Evolutionary conservation across 73 alveolate genomes (phyloP).

Genomic region (Paramecium pentaurelia): DNA sequence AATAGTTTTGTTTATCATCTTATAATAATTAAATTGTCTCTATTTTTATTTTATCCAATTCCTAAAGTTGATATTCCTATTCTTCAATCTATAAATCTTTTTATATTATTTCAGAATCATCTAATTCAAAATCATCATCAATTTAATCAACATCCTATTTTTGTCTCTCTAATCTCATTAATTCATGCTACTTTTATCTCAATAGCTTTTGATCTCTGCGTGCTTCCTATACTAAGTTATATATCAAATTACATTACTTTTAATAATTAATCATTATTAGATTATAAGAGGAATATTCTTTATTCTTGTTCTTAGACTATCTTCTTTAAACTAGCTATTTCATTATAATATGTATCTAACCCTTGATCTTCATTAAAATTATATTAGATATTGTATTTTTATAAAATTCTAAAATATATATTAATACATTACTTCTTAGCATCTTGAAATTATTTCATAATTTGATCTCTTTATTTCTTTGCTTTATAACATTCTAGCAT

Average conservation of each 20-base stretch:
- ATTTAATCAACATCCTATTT: neutral
- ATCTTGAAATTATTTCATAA: neutral
- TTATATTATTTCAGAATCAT: neutral
- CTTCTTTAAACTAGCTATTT: neutral
- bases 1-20: neutral
- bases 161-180: neutral
- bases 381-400: neutral
- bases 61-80: neutral
- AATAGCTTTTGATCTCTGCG: neutral
- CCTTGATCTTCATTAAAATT: neutral
- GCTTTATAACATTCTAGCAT: neutral
- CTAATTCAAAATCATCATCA: neutral
- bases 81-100: neutral
- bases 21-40: neutral
- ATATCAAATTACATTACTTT: neutral
- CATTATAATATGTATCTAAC: neutral
- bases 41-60: neutral
- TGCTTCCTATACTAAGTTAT: constrained; percentile 28
- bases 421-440: neutral
- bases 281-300: neutral
- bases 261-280: neutral
- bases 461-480: neutral
- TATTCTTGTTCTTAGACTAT: neutral
- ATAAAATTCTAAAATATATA: neutral
- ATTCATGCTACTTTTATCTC: neutral